Base-by-base conservation (phyloP, 768 basidiomycete genomes). In the Serpula lacrymans region DNA sequence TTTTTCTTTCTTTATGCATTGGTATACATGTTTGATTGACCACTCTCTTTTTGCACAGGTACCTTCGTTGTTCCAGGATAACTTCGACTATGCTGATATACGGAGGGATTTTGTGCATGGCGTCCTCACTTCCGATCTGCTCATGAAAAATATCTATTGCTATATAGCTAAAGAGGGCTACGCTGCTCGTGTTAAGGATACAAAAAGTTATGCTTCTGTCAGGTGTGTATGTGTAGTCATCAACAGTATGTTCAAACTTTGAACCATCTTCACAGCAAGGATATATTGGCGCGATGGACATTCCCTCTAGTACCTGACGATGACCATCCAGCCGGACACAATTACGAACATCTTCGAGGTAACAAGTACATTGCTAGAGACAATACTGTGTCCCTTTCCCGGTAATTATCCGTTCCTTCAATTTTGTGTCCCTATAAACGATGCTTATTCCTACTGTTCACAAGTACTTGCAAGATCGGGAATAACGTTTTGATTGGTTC, bases 251-350 rank as follows among this genome's bases (percentile, higher is more conserved):
- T 13, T 17, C 23, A 20, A 17, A 6, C 30, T 16, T 28, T 17
- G 35, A 39, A 44, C 38, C 27, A 16, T 49, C 6, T 41, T 6
- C 38, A 16, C 55, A 95, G 93, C 68, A 89, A 91, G 62, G 93
- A 97, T 53, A 90, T 99, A 35, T 65, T 98, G 22, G 79, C 90
- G 31, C 74, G 96, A 50, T 93, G 92, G 88, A 88, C 90, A 5
- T 98, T 95, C 67, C 96, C 96, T 2, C 70, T 98, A 7, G 92
- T 93, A 4, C 95, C 95, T 7, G 96, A 97, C 58, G 83, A 94
- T 59, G 90, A 93, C 61, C 79, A 93, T 52, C 92, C 91, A 2
- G 77, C 83, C 11, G 83, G 83, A 5, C 81, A 86, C 42, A 57
- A 72, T 26, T 98, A 97, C 58, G 89, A 95, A 56, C 82, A 93